Evolutionary conservation across 805 yeast species (phyloP).

Genomic region (Candida nanaspora): DNA sequence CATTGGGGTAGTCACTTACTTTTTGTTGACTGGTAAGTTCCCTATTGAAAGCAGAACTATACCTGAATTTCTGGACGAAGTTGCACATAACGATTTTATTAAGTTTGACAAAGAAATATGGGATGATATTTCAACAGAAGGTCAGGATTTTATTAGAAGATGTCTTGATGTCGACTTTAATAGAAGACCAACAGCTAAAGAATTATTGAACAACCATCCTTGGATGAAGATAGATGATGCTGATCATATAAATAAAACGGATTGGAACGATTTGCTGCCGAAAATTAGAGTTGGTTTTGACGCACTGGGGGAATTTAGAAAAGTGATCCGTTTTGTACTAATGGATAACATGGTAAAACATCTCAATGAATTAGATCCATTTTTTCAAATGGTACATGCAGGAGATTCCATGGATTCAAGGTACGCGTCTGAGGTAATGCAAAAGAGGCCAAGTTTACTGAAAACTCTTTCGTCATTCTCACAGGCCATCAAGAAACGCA

Average conservation of each 20-base stretch:
- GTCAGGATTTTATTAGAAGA: constrained; percentile 59
- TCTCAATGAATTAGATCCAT: constrained; percentile 33
- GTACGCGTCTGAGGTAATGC: not conserved
- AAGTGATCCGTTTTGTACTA: constrained; percentile 72
- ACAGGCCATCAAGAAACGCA: too few relatives aligned
- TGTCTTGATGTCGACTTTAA: constrained; percentile 56
- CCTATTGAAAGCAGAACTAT: constrained; percentile 84
- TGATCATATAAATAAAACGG: not conserved
- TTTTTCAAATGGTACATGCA: not conserved
- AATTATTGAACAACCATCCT: constrained; percentile 47
- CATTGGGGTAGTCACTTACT: constrained; percentile 79
- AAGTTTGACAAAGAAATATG: constrained; percentile 83
- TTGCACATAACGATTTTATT: constrained; percentile 65
- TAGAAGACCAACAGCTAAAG: constrained; percentile 53
- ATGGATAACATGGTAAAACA: constrained; percentile 66
- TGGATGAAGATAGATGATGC: constrained; percentile 48
- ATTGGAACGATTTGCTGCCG: constrained; percentile 46
- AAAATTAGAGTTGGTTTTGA: constrained; percentile 63
- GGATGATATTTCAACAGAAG: constrained; percentile 68
- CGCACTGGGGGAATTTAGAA: constrained; percentile 68
- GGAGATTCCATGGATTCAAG: not conserved
- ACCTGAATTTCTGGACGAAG: constrained; percentile 75
- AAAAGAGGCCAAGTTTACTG: not conserved
- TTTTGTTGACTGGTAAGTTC: constrained; percentile 75
- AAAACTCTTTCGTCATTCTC: too few relatives aligned